phyloP scores from a whole-genome alignment of 805 yeast species.

The Saccharomycopsis sp. region DNA sequence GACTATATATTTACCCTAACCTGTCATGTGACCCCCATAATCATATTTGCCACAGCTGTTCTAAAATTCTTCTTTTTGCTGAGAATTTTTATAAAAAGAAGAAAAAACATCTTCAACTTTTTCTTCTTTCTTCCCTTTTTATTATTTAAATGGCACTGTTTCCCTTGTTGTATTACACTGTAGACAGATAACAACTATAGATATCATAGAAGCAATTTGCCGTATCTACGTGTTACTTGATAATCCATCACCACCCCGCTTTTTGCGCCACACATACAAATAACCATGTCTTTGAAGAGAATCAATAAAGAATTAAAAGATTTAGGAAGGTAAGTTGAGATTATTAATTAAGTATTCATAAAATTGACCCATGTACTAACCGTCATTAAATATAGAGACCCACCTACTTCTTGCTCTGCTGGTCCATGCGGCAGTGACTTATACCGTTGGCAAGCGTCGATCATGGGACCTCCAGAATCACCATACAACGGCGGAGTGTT shows the following conservation, averaged over 20 bases:
- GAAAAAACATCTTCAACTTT: slow-evolving; percentile 21
- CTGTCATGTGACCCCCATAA: not conserved
- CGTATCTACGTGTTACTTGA: not conserved
- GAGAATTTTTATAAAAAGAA: not conserved
- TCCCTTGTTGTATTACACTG: not conserved
- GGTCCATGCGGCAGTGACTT: slow-evolving; percentile 98
- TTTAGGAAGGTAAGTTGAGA: slow-evolving; percentile 73
- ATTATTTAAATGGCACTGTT: not conserved
- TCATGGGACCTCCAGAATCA: slow-evolving; percentile 97
- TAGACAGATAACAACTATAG: not conserved
- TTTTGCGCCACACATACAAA: not conserved
- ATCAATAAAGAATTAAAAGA: slow-evolving; percentile 93
- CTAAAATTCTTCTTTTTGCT: not conserved
- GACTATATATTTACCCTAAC: not conserved
- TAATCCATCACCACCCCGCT: not conserved
- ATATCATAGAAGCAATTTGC: not conserved
- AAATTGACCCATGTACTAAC: slow-evolving; percentile 22
- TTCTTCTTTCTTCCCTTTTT: slow-evolving; percentile 22
- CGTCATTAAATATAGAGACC: slow-evolving; percentile 66
- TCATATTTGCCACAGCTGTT: not conserved
- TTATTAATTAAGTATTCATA: no score
- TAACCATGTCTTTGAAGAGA: slow-evolving; percentile 82
- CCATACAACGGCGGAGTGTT: slow-evolving; percentile 89
- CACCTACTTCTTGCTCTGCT: slow-evolving; percentile 98
- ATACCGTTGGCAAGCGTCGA: slow-evolving; percentile 99